These are phyloP conservation scores for Ogataea pilisensis DNA, from an alignment of 805 yeast genomes.

Conservation along the genomic window DNA sequence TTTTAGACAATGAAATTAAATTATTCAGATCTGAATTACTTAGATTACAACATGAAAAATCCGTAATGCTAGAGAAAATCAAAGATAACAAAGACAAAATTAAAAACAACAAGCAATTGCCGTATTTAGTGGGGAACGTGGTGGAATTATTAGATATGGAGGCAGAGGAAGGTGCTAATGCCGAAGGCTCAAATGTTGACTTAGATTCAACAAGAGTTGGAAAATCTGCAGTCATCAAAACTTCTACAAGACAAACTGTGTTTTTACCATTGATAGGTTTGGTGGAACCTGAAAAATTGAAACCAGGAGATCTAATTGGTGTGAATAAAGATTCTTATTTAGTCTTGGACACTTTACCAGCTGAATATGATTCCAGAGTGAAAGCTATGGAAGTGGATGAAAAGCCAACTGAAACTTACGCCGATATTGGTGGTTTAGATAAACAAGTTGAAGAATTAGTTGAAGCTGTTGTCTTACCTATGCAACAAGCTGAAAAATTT, in stretches of 20 bases:
- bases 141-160: slow-evolving; percentile 89
- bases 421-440: slow-evolving; percentile 97
- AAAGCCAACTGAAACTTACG: slow-evolving; percentile 94
- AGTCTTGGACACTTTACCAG: slow-evolving; percentile 89
- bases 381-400: slow-evolving; percentile 99
- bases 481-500: slow-evolving; percentile 97
- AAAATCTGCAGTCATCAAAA: slow-evolving; percentile 96
- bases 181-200: slow-evolving; percentile 95
- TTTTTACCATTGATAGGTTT: slow-evolving; percentile 93
- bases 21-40: slow-evolving; percentile 91
- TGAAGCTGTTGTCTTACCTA: slow-evolving; percentile 97
- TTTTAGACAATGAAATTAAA: slow-evolving; percentile 91
- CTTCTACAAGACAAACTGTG: slow-evolving; percentile 96
- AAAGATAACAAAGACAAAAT: slow-evolving; percentile 96
- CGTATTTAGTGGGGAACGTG: slow-evolving; percentile 93
- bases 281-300: slow-evolving; percentile 85
- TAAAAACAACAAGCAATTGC: slow-evolving; percentile 91
- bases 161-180: slow-evolving; percentile 75
- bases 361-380: slow-evolving; percentile 95
- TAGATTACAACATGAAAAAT: slow-evolving; percentile 86
- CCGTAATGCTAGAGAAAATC: slow-evolving; percentile 88
- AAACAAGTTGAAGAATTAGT: slow-evolving; percentile 97
- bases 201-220: slow-evolving; percentile 88
- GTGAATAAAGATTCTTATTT: slow-evolving; percentile 96
- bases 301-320: slow-evolving; percentile 97